A percentile compares a stretch with the other conserved stretches of the same genome.
Conservation (phyloP, 257 asterid genomes). For the Solanum sitiens region DNA sequence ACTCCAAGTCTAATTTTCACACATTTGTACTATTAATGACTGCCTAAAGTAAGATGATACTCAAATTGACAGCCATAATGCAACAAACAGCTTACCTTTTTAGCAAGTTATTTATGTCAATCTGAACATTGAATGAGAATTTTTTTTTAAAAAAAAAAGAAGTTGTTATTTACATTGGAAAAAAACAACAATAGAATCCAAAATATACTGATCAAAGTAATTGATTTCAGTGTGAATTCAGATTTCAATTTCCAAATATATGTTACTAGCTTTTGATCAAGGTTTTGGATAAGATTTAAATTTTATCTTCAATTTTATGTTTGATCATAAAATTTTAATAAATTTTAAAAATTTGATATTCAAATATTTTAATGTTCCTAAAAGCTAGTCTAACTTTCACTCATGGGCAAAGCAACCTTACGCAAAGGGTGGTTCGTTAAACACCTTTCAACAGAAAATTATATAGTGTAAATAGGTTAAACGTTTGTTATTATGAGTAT, state of each 20-base stretch:
- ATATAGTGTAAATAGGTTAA: not conserved
- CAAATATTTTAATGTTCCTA: not conserved
- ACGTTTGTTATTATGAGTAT: not conserved
- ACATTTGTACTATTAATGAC: not conserved
- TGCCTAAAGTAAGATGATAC: not conserved
- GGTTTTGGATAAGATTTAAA: not conserved
- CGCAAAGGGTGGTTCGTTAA: not conserved
- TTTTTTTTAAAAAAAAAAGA: too few species aligned
- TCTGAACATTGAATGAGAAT: too few species aligned
- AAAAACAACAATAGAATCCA: too few species aligned
- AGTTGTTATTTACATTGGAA: not conserved
- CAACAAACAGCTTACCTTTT: not conserved
- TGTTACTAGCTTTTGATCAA: not conserved
- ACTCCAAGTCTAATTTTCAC: not conserved
- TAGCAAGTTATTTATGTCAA: not conserved
- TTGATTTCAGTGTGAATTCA: not conserved
- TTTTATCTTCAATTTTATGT: not conserved
- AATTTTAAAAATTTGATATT: not conserved
- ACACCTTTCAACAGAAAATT: not conserved
- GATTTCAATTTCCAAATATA: not conserved
- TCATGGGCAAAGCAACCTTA: not conserved
- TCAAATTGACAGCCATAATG: not conserved
- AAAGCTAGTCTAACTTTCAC: not conserved
- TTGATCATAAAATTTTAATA: not conserved
- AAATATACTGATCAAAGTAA: not conserved